Base-by-base conservation (phyloP, 345 rosid species). In the thale cress (Arabidopsis thaliana) region DNA sequence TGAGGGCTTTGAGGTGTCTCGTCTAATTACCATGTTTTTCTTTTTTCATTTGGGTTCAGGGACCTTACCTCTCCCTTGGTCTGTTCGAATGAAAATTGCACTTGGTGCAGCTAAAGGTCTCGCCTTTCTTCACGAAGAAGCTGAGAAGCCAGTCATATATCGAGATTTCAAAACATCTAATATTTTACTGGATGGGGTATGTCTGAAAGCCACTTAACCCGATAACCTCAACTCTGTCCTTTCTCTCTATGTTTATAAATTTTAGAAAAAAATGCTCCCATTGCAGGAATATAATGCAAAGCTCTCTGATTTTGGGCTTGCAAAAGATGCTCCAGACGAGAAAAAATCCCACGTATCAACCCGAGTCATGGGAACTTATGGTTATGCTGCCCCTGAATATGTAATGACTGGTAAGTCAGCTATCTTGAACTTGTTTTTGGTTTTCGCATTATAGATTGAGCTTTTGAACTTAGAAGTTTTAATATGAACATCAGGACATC, bases 361-460 rank as follows among this genome's bases (percentile, higher is more conserved):
- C 65, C 79, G 96, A 57, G 93, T 90, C 30, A 88, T 90, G 93
- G 96, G 93, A 72, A 90, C 96, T 9, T 88, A 88, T 75, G 96
- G 96, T 56, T 90, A 90, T 77, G 96, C 93, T 6, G 96, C 96
- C n/a, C 93, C 96, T 4, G 91, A 88, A 65, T 90, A 90, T 79
- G 93, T 90, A 56, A 90, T 87, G 96, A 90, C 91, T 58, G 96
- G 93, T 88, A 66, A 25, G 88, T 78, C 25, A 52, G 53, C 20
- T 40, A 41, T 67, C 48, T 11, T 46, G 30, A 5, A 11, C 32
- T n/a, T 23, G 5, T 12, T 49, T 37, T 53, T n/a, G 24, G 67
- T 52, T 68, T n/a, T 58, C 1, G 5, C 1, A 34, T 20, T 22
- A 20, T 60, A 2, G 14, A 1, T 51, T 24, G 37, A 37, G 33